Evolutionary conservation across 1,139 yeast genomes (phyloP), one percentile per base, ranked within the genome.

Genomic region (Arxiozyma telluris): DNA sequence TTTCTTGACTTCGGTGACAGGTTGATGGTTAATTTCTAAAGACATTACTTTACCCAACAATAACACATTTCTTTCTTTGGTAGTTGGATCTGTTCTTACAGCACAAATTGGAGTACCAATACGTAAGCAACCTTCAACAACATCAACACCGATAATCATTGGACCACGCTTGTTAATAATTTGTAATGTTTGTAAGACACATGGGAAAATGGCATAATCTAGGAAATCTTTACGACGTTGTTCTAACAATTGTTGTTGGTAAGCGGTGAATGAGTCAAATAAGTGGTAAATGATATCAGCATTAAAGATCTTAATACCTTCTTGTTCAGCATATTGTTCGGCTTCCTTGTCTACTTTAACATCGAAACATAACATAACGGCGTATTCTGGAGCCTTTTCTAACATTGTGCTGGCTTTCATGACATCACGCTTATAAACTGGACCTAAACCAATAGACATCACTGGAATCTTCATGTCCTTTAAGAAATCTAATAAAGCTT

Each of bases 391-490:
- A 15, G 96, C 97, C 72, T 84, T 90, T 61, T 94, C 98, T 71
- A 93, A 78, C 98, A 93, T 93, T 1, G 98, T 84, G 27, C 91
- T 80, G 15, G 98, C 96, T 71, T 91, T 88, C 96, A 93, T 93
- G 53, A 93, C 96, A 77, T 93, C 99, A 75, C 97, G 86, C 77
- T 91, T 93, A 77, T 74, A 93, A 42, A 93, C 98, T 55, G 98
- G 98, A 64, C 99, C 99, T 69, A 94, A 80, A 56, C 97, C 96
- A 70, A 93, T 91, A 45, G 96, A 87, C 96, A 91, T 90, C 51
- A 93, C 99, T 39, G 99, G 99, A 71, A 94, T 93, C 79, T 93
- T 93, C 97, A 90, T 89, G 65, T 88, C 96, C 75, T 91, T 91
- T 72, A 93, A 81, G 88, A 93, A 94, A 73, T 93, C 98, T 62